Evolutionary conservation across 2,329 filamentous ascomycete genomes (phyloP), one percentile per base, ranked within the genome.

Genomic region (Calonectria multiphialidica): DNA sequence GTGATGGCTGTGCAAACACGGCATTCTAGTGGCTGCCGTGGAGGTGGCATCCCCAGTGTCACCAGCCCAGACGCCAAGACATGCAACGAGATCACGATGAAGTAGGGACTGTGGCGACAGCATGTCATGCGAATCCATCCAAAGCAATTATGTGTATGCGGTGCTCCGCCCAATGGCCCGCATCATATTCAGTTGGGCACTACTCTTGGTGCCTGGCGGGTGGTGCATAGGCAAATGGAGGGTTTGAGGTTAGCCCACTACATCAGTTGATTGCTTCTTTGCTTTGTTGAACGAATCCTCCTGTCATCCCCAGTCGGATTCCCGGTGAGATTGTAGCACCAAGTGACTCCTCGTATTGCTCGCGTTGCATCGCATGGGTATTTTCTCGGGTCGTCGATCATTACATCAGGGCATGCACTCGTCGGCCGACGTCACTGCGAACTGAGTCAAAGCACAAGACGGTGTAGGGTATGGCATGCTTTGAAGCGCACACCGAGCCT

Each of bases 1-100:
- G 44, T 42, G 72, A 79, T 76, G 77, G 77, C 77, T 76, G 77
- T 79, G 77, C 77, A 79, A 74, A 75, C 63, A 55, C 63, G 33
- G 55, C 47, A 55, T 45, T 49, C 40, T 49, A 13, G 40, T 30
- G 55, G 57, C 33, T 28, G 44, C 37, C 33, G 53, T 45, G 33
- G 35, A 42, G 55, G 68, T 61, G 44, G 63, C 45, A 67, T 44
- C 37, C 45, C 44, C 37, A 49, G 63, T 57, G 67, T 65, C 63
- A 68, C 57, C 68, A 65, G 68, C 64, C 63, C 71, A 50, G 35
- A 15, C 68, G 71, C 71, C 71, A 71, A 71, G 71, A 63, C 66
- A 66, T 66, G 63, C 66, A 59, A 66, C 61, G 28, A 65, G 55
- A 73, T 73, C 55, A 57, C 28, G 66, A 66, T 67, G 62, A 66